Evolutionary conservation across 805 yeast genomes (phyloP).

Genomic region (Dipodascopsis tothii): DNA sequence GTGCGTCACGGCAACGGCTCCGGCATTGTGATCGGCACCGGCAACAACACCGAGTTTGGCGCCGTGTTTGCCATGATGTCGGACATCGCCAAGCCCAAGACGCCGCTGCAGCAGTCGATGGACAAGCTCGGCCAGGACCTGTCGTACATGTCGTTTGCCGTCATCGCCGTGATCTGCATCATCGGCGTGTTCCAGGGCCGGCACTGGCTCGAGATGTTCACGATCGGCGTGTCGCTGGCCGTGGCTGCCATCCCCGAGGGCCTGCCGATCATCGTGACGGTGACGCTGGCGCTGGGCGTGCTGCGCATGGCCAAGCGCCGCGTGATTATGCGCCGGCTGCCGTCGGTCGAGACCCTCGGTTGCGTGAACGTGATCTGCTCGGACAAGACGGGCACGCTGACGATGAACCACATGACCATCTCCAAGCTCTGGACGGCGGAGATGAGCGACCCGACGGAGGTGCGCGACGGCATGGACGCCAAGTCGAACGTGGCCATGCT

Average conservation of each 20-base stretch:
- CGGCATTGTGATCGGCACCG: slow-evolving; percentile 90
- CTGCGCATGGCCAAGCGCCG: slow-evolving; percentile 90
- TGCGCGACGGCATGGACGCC: slow-evolving; percentile 85
- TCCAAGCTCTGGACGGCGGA: slow-evolving; percentile 74
- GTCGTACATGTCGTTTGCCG: slow-evolving; percentile 71
- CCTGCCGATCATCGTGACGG: slow-evolving; percentile 94
- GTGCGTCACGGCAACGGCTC: slow-evolving; percentile 93
- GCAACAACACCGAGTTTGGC: slow-evolving; percentile 85
- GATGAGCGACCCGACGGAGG: slow-evolving; percentile 33
- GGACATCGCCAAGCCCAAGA: slow-evolving; percentile 91
- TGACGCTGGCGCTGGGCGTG: slow-evolving; percentile 92
- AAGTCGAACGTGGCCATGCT: slow-evolving; percentile 87
- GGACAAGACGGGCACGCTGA: slow-evolving; percentile 85
- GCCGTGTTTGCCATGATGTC: slow-evolving; percentile 92
- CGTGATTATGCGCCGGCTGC: slow-evolving; percentile 89
- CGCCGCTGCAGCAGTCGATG: slow-evolving; percentile 94
- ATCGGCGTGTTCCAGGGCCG: slow-evolving; percentile 89
- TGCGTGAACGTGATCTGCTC: slow-evolving; percentile 89
- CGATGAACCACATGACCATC: slow-evolving; percentile 87
- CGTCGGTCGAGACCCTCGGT: slow-evolving; percentile 91
- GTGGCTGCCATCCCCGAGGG: slow-evolving; percentile 99
- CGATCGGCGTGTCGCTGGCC: slow-evolving; percentile 91
- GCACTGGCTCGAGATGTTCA: slow-evolving; percentile 95
- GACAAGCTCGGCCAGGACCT: slow-evolving; percentile 89
- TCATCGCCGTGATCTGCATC: slow-evolving; percentile 85